Base-by-base conservation (phyloP, 2,329 filamentous ascomycete genomes). In the Alternaria triticina region DNA sequence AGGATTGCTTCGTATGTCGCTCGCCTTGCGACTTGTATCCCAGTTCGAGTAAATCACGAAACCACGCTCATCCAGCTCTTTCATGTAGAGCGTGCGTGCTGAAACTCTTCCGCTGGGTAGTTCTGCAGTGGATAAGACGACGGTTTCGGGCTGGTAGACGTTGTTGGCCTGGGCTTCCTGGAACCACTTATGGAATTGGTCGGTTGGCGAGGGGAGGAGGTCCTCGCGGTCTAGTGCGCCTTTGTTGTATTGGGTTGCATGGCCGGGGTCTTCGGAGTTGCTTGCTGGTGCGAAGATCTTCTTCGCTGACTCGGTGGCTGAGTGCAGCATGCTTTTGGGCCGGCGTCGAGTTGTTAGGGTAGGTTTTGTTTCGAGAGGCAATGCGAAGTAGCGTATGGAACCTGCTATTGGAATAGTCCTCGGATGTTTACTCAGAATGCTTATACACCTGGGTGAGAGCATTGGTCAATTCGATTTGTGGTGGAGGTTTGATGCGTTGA, bases 41-140 rank as follows among this genome's bases (percentile, higher is more conserved):
- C 94, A 95, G 81, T 99, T 99, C 75, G 89, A 91, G 85, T 98
- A 99, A 52, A 99, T 86, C 46, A 98, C 93, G 81, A 96, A 99
- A 15, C 94, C 94, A 20, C 79, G 81, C 6, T 84, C 81, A 80
- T 98, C 94, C 23, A 98, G 88, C 84, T 98, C 96, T 82, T 99
- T 99, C 70, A 99, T 86, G 82, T 98, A 99, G 40, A 99, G 93
- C 70, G 93, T 87, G 62, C 96, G 92, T 4, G 92, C 90, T 50
- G 89, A 93, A 20, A 98, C 91, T 50, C 91, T 90, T 64, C 96
- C 96, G 0, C 89, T 91, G 2, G 95, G 95, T 5, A 98, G 86
- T 23, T 86, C 84, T 0, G 94, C 94, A 1, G 96, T 99, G 4
- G 94, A 91, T 1, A 99, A 85, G 2, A 91, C 94, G 74, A 93